Conservation (phyloP, 768 basidiomycete species). For the Scleroderma citrinum region DNA sequence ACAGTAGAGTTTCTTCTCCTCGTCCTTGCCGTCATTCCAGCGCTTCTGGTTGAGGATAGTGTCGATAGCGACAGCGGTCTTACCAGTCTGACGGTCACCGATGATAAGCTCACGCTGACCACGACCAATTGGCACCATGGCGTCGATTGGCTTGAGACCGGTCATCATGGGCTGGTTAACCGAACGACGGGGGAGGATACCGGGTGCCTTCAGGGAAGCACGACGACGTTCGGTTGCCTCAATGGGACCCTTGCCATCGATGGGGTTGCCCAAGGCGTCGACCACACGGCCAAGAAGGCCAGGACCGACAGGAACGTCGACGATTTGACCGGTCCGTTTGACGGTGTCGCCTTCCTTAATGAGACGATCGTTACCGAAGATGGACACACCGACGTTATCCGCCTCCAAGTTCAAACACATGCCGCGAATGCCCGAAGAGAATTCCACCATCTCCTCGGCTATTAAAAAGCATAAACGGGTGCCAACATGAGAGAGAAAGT, state of each 20-base stretch:
- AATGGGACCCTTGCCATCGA: constrained; percentile 99
- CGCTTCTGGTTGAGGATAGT: constrained; percentile 99
- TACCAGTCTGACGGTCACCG: constrained; percentile 99
- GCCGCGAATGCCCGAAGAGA: constrained; percentile 98
- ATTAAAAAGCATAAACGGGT: constrained; percentile 12
- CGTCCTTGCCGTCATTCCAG: constrained; percentile 98
- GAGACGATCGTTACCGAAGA: constrained; percentile 96
- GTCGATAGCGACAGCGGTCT: constrained; percentile 99
- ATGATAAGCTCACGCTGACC: constrained; percentile 99
- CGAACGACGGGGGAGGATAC: constrained; percentile 98
- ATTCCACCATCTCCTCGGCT: constrained; percentile 99
- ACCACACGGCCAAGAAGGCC: constrained; percentile 98
- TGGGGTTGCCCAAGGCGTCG: constrained; percentile 99
- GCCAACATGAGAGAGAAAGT: neutral
- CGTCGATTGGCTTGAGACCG: constrained; percentile 99
- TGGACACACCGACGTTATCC: constrained; percentile 99
- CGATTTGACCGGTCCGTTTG: constrained; percentile 99
- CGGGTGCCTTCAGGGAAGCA: constrained; percentile 97
- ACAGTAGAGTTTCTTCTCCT: constrained; percentile 98
- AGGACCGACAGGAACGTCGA: constrained; percentile 98
- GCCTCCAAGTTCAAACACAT: constrained; percentile 99
- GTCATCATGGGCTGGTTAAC: constrained; percentile 99
- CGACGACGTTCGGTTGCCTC: constrained; percentile 89
- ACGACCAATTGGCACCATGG: constrained; percentile 99
- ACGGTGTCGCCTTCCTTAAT: constrained; percentile 99